Evolutionary conservation across 495 filamentous ascomycete genomes (phyloP).

Genomic region (Penicillium angulare): DNA sequence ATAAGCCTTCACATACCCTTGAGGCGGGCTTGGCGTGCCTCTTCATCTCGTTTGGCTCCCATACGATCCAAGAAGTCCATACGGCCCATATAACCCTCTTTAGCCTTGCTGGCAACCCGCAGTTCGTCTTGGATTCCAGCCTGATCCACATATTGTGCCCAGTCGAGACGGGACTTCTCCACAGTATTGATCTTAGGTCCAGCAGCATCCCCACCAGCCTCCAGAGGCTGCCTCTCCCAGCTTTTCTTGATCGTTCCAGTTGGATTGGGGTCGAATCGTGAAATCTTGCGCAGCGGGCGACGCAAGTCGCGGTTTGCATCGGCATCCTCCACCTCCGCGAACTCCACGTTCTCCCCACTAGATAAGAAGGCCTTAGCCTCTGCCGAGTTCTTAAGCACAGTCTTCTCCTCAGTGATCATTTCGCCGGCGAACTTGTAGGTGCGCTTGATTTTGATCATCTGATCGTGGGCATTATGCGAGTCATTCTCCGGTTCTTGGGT

Average conservation of each 20-base stretch:
- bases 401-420: constrained; percentile 76
- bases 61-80: constrained; percentile 89
- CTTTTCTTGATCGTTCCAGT: constrained; percentile 49
- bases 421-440: constrained; percentile 92
- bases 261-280: constrained; percentile 75
- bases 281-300: constrained; percentile 69
- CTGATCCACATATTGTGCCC: constrained; percentile 90
- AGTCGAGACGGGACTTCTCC: constrained; percentile 92
- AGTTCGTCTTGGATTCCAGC: constrained; percentile 92
- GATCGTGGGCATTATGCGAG: constrained; percentile 22
- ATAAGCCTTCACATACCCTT: constrained; percentile 44
- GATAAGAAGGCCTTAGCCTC: constrained; percentile 78
- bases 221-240: constrained; percentile 42
- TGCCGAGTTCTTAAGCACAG: constrained; percentile 73
- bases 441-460: constrained; percentile 78
- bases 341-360: constrained; percentile 44
- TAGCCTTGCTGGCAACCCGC: constrained; percentile 76
- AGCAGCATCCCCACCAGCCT: constrained; percentile 38
- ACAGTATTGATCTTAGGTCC: constrained; percentile 92
- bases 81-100: constrained; percentile 74
- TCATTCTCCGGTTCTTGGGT: constrained; percentile 12
- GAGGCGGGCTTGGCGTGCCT: constrained; percentile 61
- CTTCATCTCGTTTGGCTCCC: constrained; percentile 74
- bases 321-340: constrained; percentile 28
- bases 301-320: constrained; percentile 41